Percentiles rank a stretch among this genome's conserved stretches.
Evolutionary conservation across 257 asterid genomes (phyloP).

Genomic region (Solanum bulbocastanum): DNA sequence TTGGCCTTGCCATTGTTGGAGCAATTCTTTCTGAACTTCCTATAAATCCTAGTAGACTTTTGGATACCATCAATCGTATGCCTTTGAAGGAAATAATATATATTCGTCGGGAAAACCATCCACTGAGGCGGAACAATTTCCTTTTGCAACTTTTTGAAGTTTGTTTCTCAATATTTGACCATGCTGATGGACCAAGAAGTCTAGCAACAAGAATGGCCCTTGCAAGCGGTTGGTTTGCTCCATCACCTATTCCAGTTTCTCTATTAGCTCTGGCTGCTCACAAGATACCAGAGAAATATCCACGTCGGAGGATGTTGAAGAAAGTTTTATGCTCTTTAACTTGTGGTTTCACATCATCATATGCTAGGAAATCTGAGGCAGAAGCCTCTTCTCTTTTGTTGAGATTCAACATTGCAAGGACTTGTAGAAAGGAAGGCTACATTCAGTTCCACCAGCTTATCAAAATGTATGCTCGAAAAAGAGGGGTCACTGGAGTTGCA

Average conservation of each 20-base stretch:
- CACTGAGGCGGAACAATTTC: conserved; percentile 57
- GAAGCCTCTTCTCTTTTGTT: conserved; percentile 55
- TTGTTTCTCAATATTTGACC: conserved; percentile 94
- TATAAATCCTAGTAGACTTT: conserved; percentile 69
- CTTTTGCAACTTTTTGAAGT: conserved; percentile 89
- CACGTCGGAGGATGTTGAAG: conserved; percentile 40
- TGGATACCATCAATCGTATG: conserved; percentile 83
- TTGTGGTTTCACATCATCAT: conserved; percentile 61
- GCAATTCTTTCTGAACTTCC: conserved; percentile 92
- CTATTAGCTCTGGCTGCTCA: conserved; percentile 66
- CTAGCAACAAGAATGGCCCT: conserved; percentile 91
- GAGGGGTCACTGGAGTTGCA: conserved; percentile 45
- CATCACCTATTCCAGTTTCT: conserved; percentile 51
- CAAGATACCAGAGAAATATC: conserved; percentile 74
- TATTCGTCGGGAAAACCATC: conserved; percentile 55
- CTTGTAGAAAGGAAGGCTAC: conserved; percentile 46
- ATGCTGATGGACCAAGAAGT: conserved; percentile 78
- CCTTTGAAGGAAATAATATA: conserved; percentile 44
- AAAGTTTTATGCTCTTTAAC: conserved; percentile 49
- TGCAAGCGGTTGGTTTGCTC: conserved; percentile 91
- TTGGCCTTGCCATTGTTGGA: conserved; percentile 85
- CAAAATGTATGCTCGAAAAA: conserved; percentile 50
- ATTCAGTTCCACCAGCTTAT: conserved; percentile 41
- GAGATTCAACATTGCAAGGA: conserved; percentile 54
- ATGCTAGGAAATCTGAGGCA: conserved; percentile 51